Percentiles rank a stretch among this genome's conserved stretches.
These are phyloP conservation scores for Microascus cirrosus DNA, from an alignment of 2,329 filamentous ascomycete species.

Conservation along the genomic window DNA sequence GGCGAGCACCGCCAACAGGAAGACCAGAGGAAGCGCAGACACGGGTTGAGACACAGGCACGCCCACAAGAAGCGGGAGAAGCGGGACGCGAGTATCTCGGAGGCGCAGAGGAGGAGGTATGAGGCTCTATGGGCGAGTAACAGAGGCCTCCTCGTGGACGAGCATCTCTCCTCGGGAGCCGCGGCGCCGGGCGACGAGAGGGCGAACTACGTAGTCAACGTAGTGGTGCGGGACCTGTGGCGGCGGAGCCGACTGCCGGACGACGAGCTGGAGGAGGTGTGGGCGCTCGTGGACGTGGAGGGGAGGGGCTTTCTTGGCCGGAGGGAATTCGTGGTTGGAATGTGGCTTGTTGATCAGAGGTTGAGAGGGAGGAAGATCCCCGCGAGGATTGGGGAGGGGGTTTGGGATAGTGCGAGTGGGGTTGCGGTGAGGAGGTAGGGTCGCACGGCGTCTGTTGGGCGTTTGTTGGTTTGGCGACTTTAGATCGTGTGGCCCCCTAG, in stretches of 20 bases:
- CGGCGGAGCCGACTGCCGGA: conserved; percentile 53
- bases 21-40: conserved; percentile 36
- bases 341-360: conserved; percentile 74
- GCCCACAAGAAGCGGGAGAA: conserved; percentile 65
- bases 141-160: conserved; percentile 42
- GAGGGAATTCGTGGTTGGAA: conserved; percentile 70
- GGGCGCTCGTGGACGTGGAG: conserved; percentile 58
- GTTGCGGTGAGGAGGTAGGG: conserved; percentile 12
- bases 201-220: conserved; percentile 47
- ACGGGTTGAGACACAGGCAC: conserved; percentile 40
- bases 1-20: conserved; percentile 5
- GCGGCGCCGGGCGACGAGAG: conserved; percentile 11
- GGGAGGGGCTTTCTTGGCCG: conserved; percentile 45
- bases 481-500: no score
- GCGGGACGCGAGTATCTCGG: conserved; percentile 66
- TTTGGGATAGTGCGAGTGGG: conserved; percentile 59
- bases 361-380: conserved; percentile 73
- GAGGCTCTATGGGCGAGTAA: conserved; percentile 82
- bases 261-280: conserved; percentile 64
- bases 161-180: neutral
- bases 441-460: neutral
- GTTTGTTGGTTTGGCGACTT: neutral
- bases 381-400: conserved; percentile 56
- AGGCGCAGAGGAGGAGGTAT: conserved; percentile 65
- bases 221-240: conserved; percentile 70